Evolutionary conservation across 768 basidiomycete species (phyloP).

Genomic region (Daedalea quercina): DNA sequence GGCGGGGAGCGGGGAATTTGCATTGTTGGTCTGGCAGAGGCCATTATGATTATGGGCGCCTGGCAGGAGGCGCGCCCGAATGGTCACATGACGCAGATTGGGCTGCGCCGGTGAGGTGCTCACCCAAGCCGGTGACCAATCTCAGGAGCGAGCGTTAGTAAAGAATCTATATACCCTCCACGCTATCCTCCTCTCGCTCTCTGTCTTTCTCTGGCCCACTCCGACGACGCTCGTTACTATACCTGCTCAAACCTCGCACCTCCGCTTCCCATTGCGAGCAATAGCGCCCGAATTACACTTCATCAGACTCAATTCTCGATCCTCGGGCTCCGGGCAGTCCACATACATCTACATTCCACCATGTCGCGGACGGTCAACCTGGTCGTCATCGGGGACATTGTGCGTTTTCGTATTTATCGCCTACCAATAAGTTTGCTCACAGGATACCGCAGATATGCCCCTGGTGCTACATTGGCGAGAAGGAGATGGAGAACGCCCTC

Average conservation of each 20-base stretch:
- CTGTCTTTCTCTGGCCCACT: not conserved
- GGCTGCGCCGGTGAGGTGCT: not conserved
- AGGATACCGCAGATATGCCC: constrained; percentile 26
- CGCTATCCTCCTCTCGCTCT: not conserved
- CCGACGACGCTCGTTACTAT: not conserved
- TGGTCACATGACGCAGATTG: not conserved
- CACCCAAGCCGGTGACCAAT: not conserved
- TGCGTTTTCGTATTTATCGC: constrained; percentile 18
- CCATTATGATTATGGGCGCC: not conserved
- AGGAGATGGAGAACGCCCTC: constrained; percentile 33
- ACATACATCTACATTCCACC: not conserved
- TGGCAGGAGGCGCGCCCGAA: not conserved
- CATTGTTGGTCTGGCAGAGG: not conserved
- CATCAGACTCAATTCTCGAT: not conserved
- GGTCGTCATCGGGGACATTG: constrained; percentile 28
- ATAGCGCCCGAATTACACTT: not conserved
- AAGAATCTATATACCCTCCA: not conserved
- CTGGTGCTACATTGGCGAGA: constrained; percentile 37
- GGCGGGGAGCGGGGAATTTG: not conserved
- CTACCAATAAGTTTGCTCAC: not conserved
- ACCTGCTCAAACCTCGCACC: not conserved
- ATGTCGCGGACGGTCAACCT: constrained; percentile 17
- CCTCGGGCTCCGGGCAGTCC: not conserved
- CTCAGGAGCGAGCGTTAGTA: not conserved
- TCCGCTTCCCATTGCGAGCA: not conserved